phyloP scores from a whole-genome alignment of 2,329 filamentous ascomycete genomes.

The Stagonosporopsis vannaccii region DNA sequence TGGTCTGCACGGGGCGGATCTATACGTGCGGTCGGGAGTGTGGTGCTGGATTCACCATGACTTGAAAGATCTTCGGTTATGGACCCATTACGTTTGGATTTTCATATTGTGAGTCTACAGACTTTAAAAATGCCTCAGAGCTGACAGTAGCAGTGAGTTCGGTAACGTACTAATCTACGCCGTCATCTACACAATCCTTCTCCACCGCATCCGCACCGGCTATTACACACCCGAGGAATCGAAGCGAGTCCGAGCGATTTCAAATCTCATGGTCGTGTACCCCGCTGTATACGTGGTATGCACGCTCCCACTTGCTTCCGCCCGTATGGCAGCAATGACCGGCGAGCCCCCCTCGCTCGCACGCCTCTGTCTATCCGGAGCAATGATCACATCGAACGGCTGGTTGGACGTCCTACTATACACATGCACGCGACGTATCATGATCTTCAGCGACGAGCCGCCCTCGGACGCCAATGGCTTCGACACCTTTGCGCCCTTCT shows the following conservation, averaged over 20 bases:
- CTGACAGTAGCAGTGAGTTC: slow-evolving; percentile 50
- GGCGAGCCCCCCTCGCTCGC: slow-evolving; percentile 55
- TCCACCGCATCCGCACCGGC: slow-evolving; percentile 46
- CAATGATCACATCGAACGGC: slow-evolving; percentile 65
- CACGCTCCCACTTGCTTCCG: slow-evolving; percentile 70
- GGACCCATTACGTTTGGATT: slow-evolving; percentile 71
- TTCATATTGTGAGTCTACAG: slow-evolving; percentile 53
- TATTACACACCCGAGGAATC: slow-evolving; percentile 47
- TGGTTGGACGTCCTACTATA: slow-evolving; percentile 67
- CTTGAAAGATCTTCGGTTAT: slow-evolving; percentile 63
- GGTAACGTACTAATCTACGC: slow-evolving; percentile 61
- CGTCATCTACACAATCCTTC: slow-evolving; percentile 51
- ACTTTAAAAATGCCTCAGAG: not conserved
- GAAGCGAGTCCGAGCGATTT: slow-evolving; percentile 50
- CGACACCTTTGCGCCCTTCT: slow-evolving; percentile 48
- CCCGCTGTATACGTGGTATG: slow-evolving; percentile 74
- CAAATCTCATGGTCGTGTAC: slow-evolving; percentile 70
- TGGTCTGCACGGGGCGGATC: slow-evolving; percentile 51
- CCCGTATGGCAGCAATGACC: slow-evolving; percentile 69
- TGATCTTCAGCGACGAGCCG: slow-evolving; percentile 60
- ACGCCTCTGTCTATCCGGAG: slow-evolving; percentile 61
- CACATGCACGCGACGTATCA: slow-evolving; percentile 63
- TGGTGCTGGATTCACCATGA: slow-evolving; percentile 72
- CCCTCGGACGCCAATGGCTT: slow-evolving; percentile 46
- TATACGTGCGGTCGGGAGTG: slow-evolving; percentile 70